Evolutionary conservation across 106 monocot genomes (phyloP).

Genomic region (Allium sativum): DNA sequence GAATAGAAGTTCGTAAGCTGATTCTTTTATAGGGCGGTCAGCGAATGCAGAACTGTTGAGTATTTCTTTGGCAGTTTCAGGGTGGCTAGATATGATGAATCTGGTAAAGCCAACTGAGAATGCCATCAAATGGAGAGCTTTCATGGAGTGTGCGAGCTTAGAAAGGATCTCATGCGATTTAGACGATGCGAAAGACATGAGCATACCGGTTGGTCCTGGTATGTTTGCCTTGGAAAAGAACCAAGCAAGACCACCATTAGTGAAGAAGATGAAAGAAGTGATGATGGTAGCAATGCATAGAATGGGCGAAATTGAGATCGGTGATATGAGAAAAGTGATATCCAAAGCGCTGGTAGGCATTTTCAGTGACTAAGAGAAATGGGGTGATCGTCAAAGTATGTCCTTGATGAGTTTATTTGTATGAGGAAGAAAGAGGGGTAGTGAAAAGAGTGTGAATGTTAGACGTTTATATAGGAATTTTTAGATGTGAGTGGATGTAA

Average conservation of each 20-base stretch:
- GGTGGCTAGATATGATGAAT: constrained; percentile 52
- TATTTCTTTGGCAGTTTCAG: constrained; percentile 58
- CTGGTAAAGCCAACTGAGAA: constrained; percentile 69
- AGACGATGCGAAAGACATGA: constrained; percentile 25
- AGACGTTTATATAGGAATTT: no score
- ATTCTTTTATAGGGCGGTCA: constrained; percentile 60
- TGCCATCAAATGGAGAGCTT: constrained; percentile 30
- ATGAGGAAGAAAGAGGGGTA: neutral
- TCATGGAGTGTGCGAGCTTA: constrained; percentile 17
- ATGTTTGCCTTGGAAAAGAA: constrained; percentile 14
- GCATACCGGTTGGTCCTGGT: constrained; percentile 23
- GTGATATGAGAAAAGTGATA: constrained; percentile 2
- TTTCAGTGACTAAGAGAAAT: constrained; percentile 1
- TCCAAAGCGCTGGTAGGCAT: neutral
- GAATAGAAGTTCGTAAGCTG: constrained; percentile 66
- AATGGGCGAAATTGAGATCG: neutral
- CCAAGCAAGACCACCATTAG: constrained; percentile 60
- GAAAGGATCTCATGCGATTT: constrained; percentile 40
- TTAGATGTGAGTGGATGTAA: no score
- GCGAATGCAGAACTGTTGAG: constrained; percentile 45
- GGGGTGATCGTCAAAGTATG: neutral
- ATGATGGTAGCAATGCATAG: constrained; percentile 2
- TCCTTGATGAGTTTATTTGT: neutral
- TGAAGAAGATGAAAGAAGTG: constrained; percentile 20
- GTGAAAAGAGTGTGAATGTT: no score